These are phyloP conservation scores for Phytophthora syringae DNA, from an alignment of 352 stramenopile genomes.

Conservation along the genomic window DNA sequence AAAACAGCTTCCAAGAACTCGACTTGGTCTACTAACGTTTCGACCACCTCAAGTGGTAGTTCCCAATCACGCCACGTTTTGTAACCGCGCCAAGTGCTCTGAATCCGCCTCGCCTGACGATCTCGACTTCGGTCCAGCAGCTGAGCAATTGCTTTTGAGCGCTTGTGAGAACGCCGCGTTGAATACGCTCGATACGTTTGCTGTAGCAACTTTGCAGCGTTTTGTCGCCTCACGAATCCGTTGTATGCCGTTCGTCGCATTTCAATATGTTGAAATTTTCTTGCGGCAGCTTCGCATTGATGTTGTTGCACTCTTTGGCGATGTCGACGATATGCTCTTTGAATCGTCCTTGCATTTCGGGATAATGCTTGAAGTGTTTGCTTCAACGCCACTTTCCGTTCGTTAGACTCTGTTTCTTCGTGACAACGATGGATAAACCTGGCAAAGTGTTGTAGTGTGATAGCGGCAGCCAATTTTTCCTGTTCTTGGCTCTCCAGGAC, in stretches of 20 bases:
- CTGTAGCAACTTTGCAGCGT: constrained; percentile 34
- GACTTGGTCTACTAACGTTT: constrained; percentile 47
- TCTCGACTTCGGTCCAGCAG: constrained; percentile 15
- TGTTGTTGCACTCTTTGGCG: constrained; percentile 2
- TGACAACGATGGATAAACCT: constrained; percentile 10
- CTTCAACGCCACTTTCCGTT: constrained; percentile 12
- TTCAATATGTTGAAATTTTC: constrained; percentile 38
- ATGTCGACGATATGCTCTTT: constrained; percentile 39
- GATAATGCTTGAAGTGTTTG: constrained; percentile 27
- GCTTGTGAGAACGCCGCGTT: neutral
- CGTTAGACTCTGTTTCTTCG: constrained; percentile 6
- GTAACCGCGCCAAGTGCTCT: constrained; percentile 40
- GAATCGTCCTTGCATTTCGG: constrained; percentile 41
- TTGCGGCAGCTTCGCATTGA: constrained; percentile 22
- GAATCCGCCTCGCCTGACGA: constrained; percentile 34
- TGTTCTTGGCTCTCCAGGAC: constrained; percentile 25
- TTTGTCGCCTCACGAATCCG: constrained; percentile 13
- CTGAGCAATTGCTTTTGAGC: constrained; percentile 8
- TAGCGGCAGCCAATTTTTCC: constrained; percentile 41
- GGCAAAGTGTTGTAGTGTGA: constrained; percentile 42
- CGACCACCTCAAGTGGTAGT: constrained; percentile 29
- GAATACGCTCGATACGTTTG: constrained; percentile 15
- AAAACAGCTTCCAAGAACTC: constrained; percentile 50
- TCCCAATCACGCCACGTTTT: constrained; percentile 32
- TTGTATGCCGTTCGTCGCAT: constrained; percentile 11